A percentile compares a stretch with the other conserved stretches of the same genome.
phyloP scores from a whole-genome alignment of 306 rosid genomes.

The Prosopis cineraria region DNA sequence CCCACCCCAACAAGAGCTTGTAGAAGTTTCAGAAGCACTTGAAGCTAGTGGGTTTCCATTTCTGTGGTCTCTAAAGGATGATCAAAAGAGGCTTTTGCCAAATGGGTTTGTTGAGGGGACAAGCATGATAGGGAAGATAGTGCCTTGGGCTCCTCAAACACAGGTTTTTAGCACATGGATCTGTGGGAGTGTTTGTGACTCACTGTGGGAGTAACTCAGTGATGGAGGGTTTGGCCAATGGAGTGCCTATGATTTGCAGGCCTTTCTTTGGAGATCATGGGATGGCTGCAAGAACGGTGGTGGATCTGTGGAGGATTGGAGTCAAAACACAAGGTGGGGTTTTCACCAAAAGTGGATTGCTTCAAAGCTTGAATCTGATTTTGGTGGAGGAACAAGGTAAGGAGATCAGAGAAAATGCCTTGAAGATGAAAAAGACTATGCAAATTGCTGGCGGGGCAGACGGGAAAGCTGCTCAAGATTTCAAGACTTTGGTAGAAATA shows the following conservation, averaged over 20 bases:
- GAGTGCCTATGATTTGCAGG: slow-evolving; percentile 50
- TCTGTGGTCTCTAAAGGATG: slow-evolving; percentile 29
- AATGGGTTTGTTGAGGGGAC: slow-evolving; percentile 31
- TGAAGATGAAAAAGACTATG: slow-evolving; percentile 11
- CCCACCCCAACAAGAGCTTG: slow-evolving; percentile 14
- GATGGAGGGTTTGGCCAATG: slow-evolving; percentile 33
- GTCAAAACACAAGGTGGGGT: slow-evolving; percentile 30
- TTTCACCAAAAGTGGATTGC: slow-evolving; percentile 37
- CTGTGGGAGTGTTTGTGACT: slow-evolving; percentile 43
- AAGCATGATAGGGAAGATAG: slow-evolving; percentile 8
- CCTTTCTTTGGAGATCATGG: slow-evolving; percentile 48
- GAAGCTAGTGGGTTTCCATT: slow-evolving; percentile 29
- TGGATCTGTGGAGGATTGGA: slow-evolving; percentile 44
- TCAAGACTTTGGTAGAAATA: slow-evolving; percentile 18
- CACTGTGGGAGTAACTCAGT: slow-evolving; percentile 48
- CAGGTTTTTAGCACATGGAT: slow-evolving; percentile 43
- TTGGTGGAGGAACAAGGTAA: slow-evolving; percentile 39
- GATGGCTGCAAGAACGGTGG: slow-evolving; percentile 36
- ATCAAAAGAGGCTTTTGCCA: not conserved
- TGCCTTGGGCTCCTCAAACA: slow-evolving; percentile 45
- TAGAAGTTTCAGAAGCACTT: slow-evolving; percentile 35
- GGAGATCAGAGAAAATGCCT: slow-evolving; percentile 33
- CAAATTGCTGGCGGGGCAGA: slow-evolving; percentile 18
- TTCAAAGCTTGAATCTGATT: slow-evolving; percentile 40
- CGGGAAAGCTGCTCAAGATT: slow-evolving; percentile 36